phyloP scores from a whole-genome alignment of 441 rosid genomes.

The Erodium moschatum region DNA sequence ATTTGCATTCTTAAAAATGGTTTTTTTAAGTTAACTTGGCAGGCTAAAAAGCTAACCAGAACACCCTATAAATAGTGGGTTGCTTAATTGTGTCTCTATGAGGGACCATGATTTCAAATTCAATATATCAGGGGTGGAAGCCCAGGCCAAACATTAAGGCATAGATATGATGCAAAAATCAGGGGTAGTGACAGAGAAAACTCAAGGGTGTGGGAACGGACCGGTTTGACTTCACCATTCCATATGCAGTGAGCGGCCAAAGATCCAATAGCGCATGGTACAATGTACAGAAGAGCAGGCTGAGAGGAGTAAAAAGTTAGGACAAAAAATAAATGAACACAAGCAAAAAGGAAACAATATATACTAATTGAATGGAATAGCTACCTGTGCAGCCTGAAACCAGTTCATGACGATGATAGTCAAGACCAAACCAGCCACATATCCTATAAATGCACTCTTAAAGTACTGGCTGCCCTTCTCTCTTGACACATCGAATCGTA shows the following conservation, averaged over 20 bases:
- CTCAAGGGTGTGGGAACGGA: constrained; percentile 27
- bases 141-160: background rate
- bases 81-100: background rate
- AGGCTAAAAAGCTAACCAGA: background rate
- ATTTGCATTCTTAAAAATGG: too few relatives aligned
- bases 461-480: constrained; percentile 77
- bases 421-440: constrained; percentile 19
- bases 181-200: background rate
- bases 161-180: background rate
- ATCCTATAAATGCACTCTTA: constrained; percentile 92
- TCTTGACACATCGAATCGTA: constrained; percentile 85
- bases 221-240: constrained; percentile 89
- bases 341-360: background rate
- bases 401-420: constrained; percentile 22
- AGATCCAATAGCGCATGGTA: constrained; percentile 87
- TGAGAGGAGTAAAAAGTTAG: constrained; percentile 27
- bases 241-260: constrained; percentile 77
- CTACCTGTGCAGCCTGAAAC: constrained; percentile 98
- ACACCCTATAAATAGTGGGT: background rate
- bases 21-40: background rate
- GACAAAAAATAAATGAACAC: background rate
- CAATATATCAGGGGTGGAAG: background rate
- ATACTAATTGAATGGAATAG: background rate
- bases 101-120: background rate
- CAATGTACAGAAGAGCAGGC: constrained; percentile 94